A percentile compares a stretch with the other conserved stretches of the same genome.
phyloP scores from a whole-genome alignment of 805 yeast species.

The Wickerhamiella sergipiensis region DNA sequence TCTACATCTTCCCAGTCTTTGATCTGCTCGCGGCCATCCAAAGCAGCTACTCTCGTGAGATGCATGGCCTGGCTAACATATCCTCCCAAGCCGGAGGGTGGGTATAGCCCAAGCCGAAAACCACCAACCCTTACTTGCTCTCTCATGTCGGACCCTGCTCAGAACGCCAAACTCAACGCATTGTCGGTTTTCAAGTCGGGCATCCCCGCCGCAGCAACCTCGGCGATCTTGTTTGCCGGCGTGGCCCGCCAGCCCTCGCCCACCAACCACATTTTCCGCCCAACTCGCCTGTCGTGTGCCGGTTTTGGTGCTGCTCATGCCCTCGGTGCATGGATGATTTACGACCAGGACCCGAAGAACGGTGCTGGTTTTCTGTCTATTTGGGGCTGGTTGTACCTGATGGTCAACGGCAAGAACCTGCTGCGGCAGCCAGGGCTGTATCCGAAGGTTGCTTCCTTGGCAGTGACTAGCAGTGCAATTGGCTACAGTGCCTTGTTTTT shows the following conservation, averaged over 20 bases:
- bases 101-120: no score
- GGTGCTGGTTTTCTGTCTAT: constrained; percentile 20
- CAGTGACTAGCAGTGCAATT: constrained; percentile 12
- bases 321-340: constrained; percentile 19
- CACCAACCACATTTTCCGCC: constrained; percentile 10
- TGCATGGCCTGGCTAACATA: background rate
- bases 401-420: constrained; percentile 14
- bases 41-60: constrained; percentile 2
- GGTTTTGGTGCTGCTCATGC: constrained; percentile 19
- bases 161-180: background rate
- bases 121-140: background rate
- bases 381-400: constrained; percentile 17
- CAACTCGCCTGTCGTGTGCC: constrained; percentile 13
- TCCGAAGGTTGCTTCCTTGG: constrained; percentile 4
- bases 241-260: constrained; percentile 10
- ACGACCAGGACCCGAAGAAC: constrained; percentile 19
- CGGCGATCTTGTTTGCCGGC: constrained; percentile 13
- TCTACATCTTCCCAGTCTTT: background rate
- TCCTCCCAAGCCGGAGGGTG: no score
- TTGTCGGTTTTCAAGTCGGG: constrained; percentile 6
- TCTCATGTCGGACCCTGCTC: background rate
- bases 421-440: constrained; percentile 8
- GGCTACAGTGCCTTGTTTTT: constrained; percentile 15
- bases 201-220: constrained; percentile 14
- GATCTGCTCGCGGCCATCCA: background rate